Evolutionary conservation across 352 stramenopile genomes (phyloP).

Genomic region (Detonula confervacea): DNA sequence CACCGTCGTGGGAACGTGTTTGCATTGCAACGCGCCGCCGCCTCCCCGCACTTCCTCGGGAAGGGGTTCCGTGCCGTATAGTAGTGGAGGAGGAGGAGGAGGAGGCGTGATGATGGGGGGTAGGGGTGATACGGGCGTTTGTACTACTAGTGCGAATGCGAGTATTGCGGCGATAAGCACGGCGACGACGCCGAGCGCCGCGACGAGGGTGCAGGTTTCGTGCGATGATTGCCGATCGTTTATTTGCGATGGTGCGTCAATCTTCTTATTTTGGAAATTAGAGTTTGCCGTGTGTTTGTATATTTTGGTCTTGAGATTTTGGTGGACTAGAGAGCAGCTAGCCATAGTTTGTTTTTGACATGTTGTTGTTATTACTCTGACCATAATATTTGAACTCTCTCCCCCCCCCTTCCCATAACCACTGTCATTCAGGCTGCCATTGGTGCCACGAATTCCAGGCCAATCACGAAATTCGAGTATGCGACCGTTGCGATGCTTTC

Average conservation of each 20-base stretch:
- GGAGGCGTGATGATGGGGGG: too few species aligned
- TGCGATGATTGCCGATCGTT: slow-evolving; percentile 84
- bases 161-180: slow-evolving; percentile 7
- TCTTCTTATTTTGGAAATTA: too few species aligned
- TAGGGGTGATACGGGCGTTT: neutral
- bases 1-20: slow-evolving; percentile 53
- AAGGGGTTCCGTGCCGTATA: slow-evolving; percentile 7
- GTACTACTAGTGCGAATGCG: slow-evolving; percentile 30
- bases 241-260: slow-evolving; percentile 75
- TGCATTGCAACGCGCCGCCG: slow-evolving; percentile 53
- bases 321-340: too few species aligned
- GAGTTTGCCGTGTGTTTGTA: too few species aligned
- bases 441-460: slow-evolving; percentile 88
- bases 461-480: slow-evolving; percentile 86
- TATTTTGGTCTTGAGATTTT: too few species aligned
- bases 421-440: slow-evolving; percentile 66
- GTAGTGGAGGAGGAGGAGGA: neutral
- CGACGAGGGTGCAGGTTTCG: slow-evolving; percentile 72
- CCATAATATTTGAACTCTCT: too few species aligned
- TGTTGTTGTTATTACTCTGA: too few species aligned
- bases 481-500: slow-evolving; percentile 86
- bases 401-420: neutral
- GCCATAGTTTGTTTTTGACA: too few species aligned
- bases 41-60: slow-evolving; percentile 27
- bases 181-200: slow-evolving; percentile 4